Percentiles rank a stretch among this genome's conserved stretches.
phyloP scores from a whole-genome alignment of 495 filamentous ascomycete genomes.

The Aspergillus campestris region DNA sequence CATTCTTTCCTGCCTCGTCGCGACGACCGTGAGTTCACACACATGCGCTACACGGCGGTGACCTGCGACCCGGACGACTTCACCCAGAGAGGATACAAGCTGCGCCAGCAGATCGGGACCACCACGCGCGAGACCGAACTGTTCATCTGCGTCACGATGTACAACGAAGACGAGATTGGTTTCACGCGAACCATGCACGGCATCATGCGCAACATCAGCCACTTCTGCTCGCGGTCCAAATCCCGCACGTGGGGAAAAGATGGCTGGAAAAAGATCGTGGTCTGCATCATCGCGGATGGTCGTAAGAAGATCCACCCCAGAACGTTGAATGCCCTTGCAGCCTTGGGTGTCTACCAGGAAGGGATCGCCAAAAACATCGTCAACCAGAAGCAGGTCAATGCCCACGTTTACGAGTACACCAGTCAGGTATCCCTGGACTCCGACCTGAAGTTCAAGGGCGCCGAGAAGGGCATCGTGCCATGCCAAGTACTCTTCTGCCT shows the following conservation, averaged over 20 bases:
- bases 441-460: slow-evolving; percentile 96
- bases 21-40: slow-evolving; percentile 93
- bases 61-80: slow-evolving; percentile 98
- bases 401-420: slow-evolving; percentile 97
- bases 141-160: slow-evolving; percentile 98
- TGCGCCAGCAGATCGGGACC: slow-evolving; percentile 87
- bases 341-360: slow-evolving; percentile 97
- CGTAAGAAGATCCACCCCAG: slow-evolving; percentile 89
- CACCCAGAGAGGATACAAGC: slow-evolving; percentile 74
- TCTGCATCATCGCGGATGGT: slow-evolving; percentile 91
- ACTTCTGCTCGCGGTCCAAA: slow-evolving; percentile 89
- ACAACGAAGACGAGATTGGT: slow-evolving; percentile 91
- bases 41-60: slow-evolving; percentile 99
- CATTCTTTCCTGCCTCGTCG: slow-evolving; percentile 89
- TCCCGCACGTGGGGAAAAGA: slow-evolving; percentile 93
- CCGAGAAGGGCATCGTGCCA: slow-evolving; percentile 97
- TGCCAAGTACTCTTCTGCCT: slow-evolving; percentile 98
- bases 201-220: slow-evolving; percentile 94
- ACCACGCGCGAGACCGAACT: slow-evolving; percentile 92
- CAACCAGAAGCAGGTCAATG: slow-evolving; percentile 75
- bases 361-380: slow-evolving; percentile 98
- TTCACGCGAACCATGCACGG: slow-evolving; percentile 99
- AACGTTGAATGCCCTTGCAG: slow-evolving; percentile 90
- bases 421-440: slow-evolving; percentile 94
- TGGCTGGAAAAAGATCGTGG: slow-evolving; percentile 99